Evolutionary conservation across 306 rosid species (phyloP), one percentile per base, ranked within the genome.

Genomic region (Medicago arabica): DNA sequence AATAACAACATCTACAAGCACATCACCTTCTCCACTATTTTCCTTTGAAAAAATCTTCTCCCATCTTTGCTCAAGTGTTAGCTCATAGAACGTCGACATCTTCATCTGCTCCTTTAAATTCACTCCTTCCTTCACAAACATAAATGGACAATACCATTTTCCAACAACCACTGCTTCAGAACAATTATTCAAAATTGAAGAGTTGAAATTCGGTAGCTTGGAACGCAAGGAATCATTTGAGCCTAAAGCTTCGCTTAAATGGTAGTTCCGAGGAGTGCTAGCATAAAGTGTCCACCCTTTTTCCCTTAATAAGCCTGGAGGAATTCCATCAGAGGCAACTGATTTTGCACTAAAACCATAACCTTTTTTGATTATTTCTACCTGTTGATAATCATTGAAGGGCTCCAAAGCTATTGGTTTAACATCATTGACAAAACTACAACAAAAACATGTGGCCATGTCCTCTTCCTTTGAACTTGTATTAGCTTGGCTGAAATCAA

Each of bases 31-130:
- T 8, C 47, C 14, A 10, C 1, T 9, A 6, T 38, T 66, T 8
- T 81, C 71, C 12, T 64, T 67, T 16, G 72, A 44, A 38, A 83
- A 88, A 7, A 90, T 62, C 68, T 57, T 75, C 1, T 85, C 87
- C 89, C 91, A 90, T n/a, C 81, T 77, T 57, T 87, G 89, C 64
- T 80, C 82, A 1, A 90, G 86, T 15, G 85, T 86, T 83, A 87
- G 63, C 43, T 76, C 74, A 23, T 90, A 87, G 19, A 82, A 88
- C 75, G 63, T 43, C 1, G 86, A 86, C 2, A 5, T 63, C 11
- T 69, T 49, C 83, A 86, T 74, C 3, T 85, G 84, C 17, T 80
- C 74, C 36, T 82, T 83, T 3, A 77, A 17, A 16, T 23, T 77
- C 47, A 57, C 14, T 57, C 76, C 77, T 58, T 86, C 96, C 72